These are phyloP conservation scores for Myxozyma geophila DNA, from an alignment of 805 yeast genomes.

Conservation along the genomic window DNA sequence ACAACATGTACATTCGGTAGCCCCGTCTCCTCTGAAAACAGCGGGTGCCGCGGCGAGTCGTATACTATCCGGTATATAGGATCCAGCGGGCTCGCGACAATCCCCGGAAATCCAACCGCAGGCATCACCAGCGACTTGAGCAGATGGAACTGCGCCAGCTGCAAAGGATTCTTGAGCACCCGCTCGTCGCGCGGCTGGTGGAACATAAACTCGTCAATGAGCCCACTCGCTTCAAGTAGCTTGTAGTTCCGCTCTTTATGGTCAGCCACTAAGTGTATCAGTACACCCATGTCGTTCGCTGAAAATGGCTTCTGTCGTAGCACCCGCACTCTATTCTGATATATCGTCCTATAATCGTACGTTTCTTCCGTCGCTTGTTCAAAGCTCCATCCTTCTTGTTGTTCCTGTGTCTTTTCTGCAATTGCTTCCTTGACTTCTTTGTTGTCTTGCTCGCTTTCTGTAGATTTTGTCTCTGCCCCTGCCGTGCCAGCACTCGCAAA, in stretches of 20 bases:
- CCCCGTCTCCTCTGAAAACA: slow-evolving; percentile 27
- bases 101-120: slow-evolving; percentile 35
- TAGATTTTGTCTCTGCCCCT: too few relatives aligned
- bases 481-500: slow-evolving; percentile 1
- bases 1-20: slow-evolving; percentile 32
- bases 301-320: slow-evolving; percentile 8
- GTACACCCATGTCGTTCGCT: slow-evolving; percentile 11
- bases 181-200: slow-evolving; percentile 14
- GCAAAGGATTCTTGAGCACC: not conserved
- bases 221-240: slow-evolving; percentile 13
- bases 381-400: not conserved
- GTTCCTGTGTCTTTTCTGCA: not conserved
- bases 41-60: slow-evolving; percentile 36
- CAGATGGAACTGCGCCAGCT: slow-evolving; percentile 11
- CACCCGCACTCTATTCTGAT: slow-evolving; percentile 16
- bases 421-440: not conserved
- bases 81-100: slow-evolving; percentile 32
- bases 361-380: not conserved
- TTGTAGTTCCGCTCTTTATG: slow-evolving; percentile 22
- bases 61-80: slow-evolving; percentile 35
- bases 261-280: slow-evolving; percentile 22
- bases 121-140: slow-evolving; percentile 32
- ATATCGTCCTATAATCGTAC: slow-evolving; percentile 25
- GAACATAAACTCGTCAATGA: slow-evolving; percentile 21
- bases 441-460: not conserved